Percentiles rank a stretch among this genome's conserved stretches.
These are phyloP conservation scores for Cercospora sp. DNA, from an alignment of 2,329 filamentous ascomycete species.

Conservation along the genomic window DNA sequence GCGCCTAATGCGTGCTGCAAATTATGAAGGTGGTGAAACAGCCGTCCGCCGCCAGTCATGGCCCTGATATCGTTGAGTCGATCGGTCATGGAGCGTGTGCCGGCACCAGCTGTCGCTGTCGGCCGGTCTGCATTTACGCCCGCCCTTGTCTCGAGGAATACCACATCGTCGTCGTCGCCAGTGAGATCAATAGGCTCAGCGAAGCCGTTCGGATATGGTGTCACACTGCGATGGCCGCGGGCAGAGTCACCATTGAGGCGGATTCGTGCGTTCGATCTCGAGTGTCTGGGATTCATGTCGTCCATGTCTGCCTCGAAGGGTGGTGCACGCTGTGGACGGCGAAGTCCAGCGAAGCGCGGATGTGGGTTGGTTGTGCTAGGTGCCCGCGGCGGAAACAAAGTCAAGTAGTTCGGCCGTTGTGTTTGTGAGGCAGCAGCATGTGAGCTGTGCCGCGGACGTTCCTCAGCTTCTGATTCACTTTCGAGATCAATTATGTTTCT, in stretches of 20 bases:
- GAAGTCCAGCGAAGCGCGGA: constrained; percentile 22
- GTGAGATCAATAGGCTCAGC: constrained; percentile 39
- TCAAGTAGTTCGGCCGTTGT: constrained; percentile 17
- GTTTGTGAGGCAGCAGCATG: constrained; percentile 12
- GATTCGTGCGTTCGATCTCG: constrained; percentile 21
- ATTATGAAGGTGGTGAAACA: neutral
- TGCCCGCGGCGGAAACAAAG: constrained; percentile 15
- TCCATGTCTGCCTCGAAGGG: constrained; percentile 6
- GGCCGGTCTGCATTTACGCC: constrained; percentile 32
- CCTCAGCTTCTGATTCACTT: constrained; percentile 25
- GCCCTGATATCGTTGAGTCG: neutral
- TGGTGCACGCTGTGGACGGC: constrained; percentile 18
- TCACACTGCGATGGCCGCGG: constrained; percentile 24
- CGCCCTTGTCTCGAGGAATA: constrained; percentile 29
- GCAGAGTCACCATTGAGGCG: constrained; percentile 15
- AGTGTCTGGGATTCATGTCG: constrained; percentile 45
- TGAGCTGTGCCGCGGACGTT: neutral
- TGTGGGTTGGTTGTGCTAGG: constrained; percentile 11
- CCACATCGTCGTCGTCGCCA: constrained; percentile 37
- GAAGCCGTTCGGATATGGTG: constrained; percentile 27
- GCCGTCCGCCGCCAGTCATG: constrained; percentile 6
- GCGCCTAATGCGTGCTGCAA: neutral
- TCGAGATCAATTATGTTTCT: constrained; percentile 47
- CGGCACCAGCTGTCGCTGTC: constrained; percentile 27
- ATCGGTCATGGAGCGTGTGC: constrained; percentile 25